Percentiles rank a stretch among this genome's conserved stretches.
phyloP scores from a whole-genome alignment of 345 rosid genomes.

The Boechera stricta region DNA sequence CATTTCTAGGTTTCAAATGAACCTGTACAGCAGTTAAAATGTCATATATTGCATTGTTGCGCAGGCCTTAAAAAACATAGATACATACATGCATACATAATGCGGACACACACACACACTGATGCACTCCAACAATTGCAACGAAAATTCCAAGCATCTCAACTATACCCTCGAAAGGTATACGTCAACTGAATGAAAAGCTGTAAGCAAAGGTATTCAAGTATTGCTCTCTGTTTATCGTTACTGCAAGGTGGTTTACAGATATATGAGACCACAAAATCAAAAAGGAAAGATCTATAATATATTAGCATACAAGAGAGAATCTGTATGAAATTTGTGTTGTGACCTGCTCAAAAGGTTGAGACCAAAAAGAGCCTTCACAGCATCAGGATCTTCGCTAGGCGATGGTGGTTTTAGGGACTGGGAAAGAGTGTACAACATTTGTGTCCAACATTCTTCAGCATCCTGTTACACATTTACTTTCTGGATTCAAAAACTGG shows the following conservation, averaged over 20 bases:
- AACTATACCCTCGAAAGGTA: background rate
- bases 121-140: background rate
- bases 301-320: constrained; percentile 13
- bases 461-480: constrained; percentile 63
- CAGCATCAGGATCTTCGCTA: constrained; percentile 62
- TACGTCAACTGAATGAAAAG: background rate
- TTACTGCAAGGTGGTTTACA: background rate
- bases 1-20: constrained; percentile 3
- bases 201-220: background rate
- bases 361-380: constrained; percentile 72
- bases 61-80: too few species aligned
- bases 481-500: constrained; percentile 23
- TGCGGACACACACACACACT: background rate
- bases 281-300: background rate
- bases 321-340: constrained; percentile 9
- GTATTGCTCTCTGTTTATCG: background rate
- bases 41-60: background rate
- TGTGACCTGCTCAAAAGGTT: constrained; percentile 75
- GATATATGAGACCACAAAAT: background rate
- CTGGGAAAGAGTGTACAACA: constrained; percentile 81
- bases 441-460: constrained; percentile 95
- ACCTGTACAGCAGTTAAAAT: background rate
- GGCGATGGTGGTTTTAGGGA: constrained; percentile 61
- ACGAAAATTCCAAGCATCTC: background rate
- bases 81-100: too few species aligned